Base-by-base conservation (phyloP, 371 early-diverging fungal genomes). In the Cokeromyces recurvatus region DNA sequence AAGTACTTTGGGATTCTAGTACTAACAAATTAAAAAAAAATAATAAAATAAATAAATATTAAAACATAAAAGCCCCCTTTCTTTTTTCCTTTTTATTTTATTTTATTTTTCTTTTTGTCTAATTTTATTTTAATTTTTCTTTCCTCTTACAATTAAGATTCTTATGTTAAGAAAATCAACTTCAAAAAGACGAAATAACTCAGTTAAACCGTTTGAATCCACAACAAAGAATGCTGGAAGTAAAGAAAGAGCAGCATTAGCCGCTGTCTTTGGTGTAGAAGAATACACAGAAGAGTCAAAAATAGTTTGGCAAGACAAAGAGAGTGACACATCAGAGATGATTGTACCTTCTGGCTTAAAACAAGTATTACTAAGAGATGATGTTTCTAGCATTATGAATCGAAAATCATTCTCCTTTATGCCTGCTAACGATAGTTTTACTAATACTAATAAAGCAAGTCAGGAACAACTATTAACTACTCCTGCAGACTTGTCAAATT, bases 261-360 rank as follows among this genome's bases (percentile, higher is more conserved):
- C 74, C 10, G 68, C 68, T 15, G 74, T 74, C 1, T 74, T 70
- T 53, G 74, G 74, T 24, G 71, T 70, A 4, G 49, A 47, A 46
- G 74, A 74, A 46, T 74, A 74, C 32, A 64, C 62, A 7, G 66
- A 70, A 34, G n/a, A n/a, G n/a, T 71, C 74, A 1, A 69, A 65
- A 16, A 66, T 62, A 25, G 62, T 74, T 34, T 74, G 74, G 74
- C 57, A 66, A 15, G 25, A 43, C 22, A 51, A 57, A 0, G 57
- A 68, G 11, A 38, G 50, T 9, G n/a, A 12, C 48, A 53, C 29
- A 11, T 8, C 29, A 29, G 8, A 5, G 5, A 29, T 5, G 29
- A 11, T 8, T 29, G 29, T 29, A 29, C 11, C 29, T 8, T 8
- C 5, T 8, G 29, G 8, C 5, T 8, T 29, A 8, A 11, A 29